Evolutionary conservation across 1,139 yeast genomes (phyloP).

Genomic region (Saccharomyces hybrid): DNA sequence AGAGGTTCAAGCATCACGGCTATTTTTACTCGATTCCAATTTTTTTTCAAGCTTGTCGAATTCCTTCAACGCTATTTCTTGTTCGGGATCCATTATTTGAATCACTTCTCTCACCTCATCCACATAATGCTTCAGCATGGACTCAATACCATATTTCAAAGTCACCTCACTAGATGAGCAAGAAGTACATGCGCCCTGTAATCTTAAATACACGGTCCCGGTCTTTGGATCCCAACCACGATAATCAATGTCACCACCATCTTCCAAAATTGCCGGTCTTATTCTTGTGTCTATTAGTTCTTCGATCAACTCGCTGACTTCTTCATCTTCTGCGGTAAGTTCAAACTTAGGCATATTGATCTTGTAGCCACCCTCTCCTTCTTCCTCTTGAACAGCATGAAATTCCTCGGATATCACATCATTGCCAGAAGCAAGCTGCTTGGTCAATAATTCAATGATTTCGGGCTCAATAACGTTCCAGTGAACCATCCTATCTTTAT

Average conservation of each 20-base stretch:
- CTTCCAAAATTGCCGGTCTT: slow-evolving; percentile 88
- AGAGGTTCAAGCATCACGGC: not conserved
- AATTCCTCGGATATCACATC: slow-evolving; percentile 40
- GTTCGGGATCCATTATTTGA: slow-evolving; percentile 45
- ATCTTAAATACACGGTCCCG: slow-evolving; percentile 58
- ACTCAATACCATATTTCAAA: slow-evolving; percentile 70
- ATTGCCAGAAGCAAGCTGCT: slow-evolving; percentile 71
- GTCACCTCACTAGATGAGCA: slow-evolving; percentile 74
- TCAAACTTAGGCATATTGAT: slow-evolving; percentile 27
- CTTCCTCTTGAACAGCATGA: slow-evolving; percentile 28
- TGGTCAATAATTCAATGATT: slow-evolving; percentile 77
- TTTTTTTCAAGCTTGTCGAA: slow-evolving; percentile 31
- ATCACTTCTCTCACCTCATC: slow-evolving; percentile 68
- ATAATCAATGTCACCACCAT: slow-evolving; percentile 78
- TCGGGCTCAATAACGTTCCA: slow-evolving; percentile 88
- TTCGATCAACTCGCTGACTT: slow-evolving; percentile 83
- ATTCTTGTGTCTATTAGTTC: slow-evolving; percentile 91
- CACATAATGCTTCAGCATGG: slow-evolving; percentile 72
- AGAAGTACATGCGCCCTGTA: slow-evolving; percentile 74
- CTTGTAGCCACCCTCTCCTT: slow-evolving; percentile 29
- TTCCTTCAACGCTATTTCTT: slow-evolving; percentile 32
- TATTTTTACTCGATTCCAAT: slow-evolving; percentile 12
- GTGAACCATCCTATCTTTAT: slow-evolving; percentile 47
- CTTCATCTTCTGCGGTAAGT: slow-evolving; percentile 37
- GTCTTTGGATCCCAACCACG: slow-evolving; percentile 53